Conservation (phyloP, 768 basidiomycete species). For the Sporobolomyces pararoseus region DNA sequence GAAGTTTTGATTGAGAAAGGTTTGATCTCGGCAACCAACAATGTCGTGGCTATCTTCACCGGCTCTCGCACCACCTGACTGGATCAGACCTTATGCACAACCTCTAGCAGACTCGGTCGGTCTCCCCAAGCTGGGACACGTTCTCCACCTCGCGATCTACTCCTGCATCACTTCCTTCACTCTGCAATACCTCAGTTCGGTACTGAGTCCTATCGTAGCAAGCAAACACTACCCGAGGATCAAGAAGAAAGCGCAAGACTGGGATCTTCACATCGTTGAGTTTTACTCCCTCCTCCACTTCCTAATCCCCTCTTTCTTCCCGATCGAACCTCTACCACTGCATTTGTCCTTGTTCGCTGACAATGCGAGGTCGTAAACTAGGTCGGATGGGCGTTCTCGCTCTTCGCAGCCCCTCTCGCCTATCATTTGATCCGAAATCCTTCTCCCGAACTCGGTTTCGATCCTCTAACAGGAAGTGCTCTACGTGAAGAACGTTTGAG, state of each 20-base stretch:
- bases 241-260: constrained; percentile 33
- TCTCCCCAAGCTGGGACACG: constrained; percentile 13
- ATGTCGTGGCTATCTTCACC: constrained; percentile 26
- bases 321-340: neutral
- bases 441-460: constrained; percentile 8
- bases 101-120: constrained; percentile 7
- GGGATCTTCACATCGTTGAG: constrained; percentile 41
- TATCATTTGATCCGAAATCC: constrained; percentile 24
- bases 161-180: constrained; percentile 28
- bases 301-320: neutral
- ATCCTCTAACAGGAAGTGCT: constrained; percentile 30
- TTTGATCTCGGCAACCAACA: constrained; percentile 1
- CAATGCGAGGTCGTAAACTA: neutral
- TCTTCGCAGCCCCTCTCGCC: constrained; percentile 36
- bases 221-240: constrained; percentile 24
- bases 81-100: neutral
- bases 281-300: neutral
- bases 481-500: constrained; percentile 29
- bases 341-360: neutral
- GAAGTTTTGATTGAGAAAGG: neutral
- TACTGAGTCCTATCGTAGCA: constrained; percentile 18
- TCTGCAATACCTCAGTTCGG: constrained; percentile 16
- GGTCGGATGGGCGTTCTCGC: constrained; percentile 41
- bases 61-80: neutral
- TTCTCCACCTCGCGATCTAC: constrained; percentile 30